Base-by-base conservation (phyloP, 345 rosid species). In the Erucastrum elatum region DNA sequence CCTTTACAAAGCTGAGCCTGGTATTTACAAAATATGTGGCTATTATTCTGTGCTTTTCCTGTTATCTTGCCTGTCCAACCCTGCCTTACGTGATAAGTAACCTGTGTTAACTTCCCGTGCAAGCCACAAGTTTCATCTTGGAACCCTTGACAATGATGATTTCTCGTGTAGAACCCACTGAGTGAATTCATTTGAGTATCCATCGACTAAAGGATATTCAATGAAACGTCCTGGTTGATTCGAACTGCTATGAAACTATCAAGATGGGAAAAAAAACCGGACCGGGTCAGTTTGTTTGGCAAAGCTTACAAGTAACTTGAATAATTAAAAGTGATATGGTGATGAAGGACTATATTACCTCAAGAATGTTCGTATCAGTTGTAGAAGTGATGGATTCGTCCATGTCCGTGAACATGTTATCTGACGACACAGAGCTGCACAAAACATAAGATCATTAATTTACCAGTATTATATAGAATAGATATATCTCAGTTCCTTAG, bases 301-400 rank as follows among this genome's bases (percentile, higher is more conserved):
- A 16, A 41, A 60, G 74, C n/a, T 58, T 41, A 12, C n/a, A n/a
- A n/a, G n/a, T n/a, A n/a, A n/a, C n/a, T 4, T 77, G n/a, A 65
- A 56, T 30, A 62, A 8, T 6, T 70, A 11, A n/a, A 46, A 63
- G 25, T 33, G 55, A 15, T 49, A 72, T 21, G 62, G 35, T 33
- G 74, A 74, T 35, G 64, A 61, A 68, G 34, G 16, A 51, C 21
- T 12, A 29, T n/a, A n/a, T 65, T 56, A 80, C 83, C 5, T 66
- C 69, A 59, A 46, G 49, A 58, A 71, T 15, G 76, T 59, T 60
- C 12, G 80, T 64, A 16, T n/a, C 17, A 15, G 67, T 64, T 63
- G 29, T 13, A 13, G 83, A 80, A 58, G 80, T 80, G 68, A 80
- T 67, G 6, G 83, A 80, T 70, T 80, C 83, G 26, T 80, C 80